These are phyloP conservation scores for Dactylonectria macrodidyma DNA, from an alignment of 2,329 filamentous ascomycete species.

Conservation along the genomic window DNA sequence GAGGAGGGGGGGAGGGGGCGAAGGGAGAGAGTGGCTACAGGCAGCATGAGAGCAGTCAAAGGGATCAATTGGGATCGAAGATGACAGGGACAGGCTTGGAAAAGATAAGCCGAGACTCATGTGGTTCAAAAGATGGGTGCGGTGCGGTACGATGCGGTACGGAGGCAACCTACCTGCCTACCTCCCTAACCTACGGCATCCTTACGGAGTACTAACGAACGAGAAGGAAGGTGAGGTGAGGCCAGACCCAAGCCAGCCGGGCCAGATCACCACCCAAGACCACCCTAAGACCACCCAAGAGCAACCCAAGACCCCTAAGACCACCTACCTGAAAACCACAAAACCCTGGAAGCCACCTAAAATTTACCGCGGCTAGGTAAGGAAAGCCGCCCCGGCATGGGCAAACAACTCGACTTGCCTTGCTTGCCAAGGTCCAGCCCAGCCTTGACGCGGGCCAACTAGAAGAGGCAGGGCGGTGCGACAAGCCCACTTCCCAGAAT, in stretches of 20 bases:
- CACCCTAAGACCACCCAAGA: background rate
- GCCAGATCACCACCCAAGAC: slow-evolving; percentile 16
- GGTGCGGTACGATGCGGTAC: background rate
- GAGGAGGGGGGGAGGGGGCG: background rate
- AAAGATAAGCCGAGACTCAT: slow-evolving; percentile 11
- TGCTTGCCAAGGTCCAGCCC: slow-evolving; percentile 14
- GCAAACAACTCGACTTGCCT: slow-evolving; percentile 10
- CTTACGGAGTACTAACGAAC: too few species aligned
- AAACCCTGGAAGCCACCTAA: background rate
- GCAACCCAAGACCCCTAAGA: too few species aligned
- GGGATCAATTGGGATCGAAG: too few species aligned
- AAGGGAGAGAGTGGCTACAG: background rate
- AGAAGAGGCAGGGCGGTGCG: slow-evolving; percentile 28
- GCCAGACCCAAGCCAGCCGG: slow-evolving; percentile 2
- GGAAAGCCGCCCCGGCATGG: slow-evolving; percentile 24
- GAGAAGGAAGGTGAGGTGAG: slow-evolving; percentile 15
- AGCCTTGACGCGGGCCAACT: slow-evolving; percentile 24
- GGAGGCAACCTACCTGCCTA: background rate
- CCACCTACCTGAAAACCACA: too few species aligned
- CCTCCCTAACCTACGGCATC: too few species aligned
- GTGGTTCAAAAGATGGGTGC: background rate
- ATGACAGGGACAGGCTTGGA: slow-evolving; percentile 21
- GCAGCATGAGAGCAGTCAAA: too few species aligned
- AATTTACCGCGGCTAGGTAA: background rate
- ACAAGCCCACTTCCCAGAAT: slow-evolving; percentile 23